Conservation (phyloP, 2,329 filamentous ascomycete genomes). For the Ophiostoma sp. region DNA sequence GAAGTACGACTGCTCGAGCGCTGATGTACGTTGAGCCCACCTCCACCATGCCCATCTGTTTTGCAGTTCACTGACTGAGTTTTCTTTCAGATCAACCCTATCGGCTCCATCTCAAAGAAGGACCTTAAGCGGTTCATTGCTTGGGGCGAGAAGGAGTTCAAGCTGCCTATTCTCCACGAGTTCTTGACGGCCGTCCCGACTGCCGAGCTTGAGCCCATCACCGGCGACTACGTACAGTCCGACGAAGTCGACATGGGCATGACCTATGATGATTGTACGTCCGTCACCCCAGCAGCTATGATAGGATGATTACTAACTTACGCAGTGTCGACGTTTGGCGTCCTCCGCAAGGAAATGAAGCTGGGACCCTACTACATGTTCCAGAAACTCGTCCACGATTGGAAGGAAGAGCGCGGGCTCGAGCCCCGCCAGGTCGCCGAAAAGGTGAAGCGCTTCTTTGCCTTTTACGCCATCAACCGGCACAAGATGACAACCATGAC, state of each 20-base stretch:
- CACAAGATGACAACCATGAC: constrained; percentile 67
- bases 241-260: constrained; percentile 56
- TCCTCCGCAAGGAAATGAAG: constrained; percentile 48
- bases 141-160: constrained; percentile 61
- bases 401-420: constrained; percentile 41
- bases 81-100: constrained; percentile 54
- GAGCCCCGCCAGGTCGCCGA: constrained; percentile 47
- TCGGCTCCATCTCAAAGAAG: constrained; percentile 59
- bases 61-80: neutral
- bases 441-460: constrained; percentile 50
- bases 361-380: constrained; percentile 51
- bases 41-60: neutral
- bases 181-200: constrained; percentile 66
- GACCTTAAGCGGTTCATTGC: constrained; percentile 71
- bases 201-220: constrained; percentile 65
- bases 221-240: constrained; percentile 55
- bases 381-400: constrained; percentile 47
- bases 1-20: constrained; percentile 62
- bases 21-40: constrained; percentile 15
- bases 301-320: too few species aligned
- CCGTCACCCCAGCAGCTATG: too few species aligned
- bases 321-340: constrained; percentile 35
- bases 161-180: constrained; percentile 62
- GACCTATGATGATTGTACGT: constrained; percentile 47
- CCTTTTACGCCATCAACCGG: constrained; percentile 60